phyloP scores from a whole-genome alignment of 495 filamentous ascomycete species.

The Aspergillus funiculosus region DNA sequence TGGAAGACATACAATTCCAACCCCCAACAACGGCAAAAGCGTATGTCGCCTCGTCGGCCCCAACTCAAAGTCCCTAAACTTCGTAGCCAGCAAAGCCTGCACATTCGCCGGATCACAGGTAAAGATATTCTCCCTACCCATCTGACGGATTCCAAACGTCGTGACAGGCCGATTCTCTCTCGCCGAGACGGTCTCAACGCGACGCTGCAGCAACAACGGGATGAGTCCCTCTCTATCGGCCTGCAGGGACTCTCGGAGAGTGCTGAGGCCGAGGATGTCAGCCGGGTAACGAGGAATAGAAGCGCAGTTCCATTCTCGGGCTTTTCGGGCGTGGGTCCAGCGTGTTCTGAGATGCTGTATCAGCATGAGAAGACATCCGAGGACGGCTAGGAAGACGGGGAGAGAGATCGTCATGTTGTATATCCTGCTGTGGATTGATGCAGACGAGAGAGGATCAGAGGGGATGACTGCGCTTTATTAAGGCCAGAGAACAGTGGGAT shows the following conservation, averaged over 20 bases:
- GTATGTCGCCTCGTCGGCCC: constrained; percentile 29
- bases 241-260: constrained; percentile 22
- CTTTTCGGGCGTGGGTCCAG: constrained; percentile 25
- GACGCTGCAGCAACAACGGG: constrained; percentile 21
- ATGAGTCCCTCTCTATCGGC: constrained; percentile 28
- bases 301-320: constrained; percentile 26
- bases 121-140: constrained; percentile 27
- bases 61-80: constrained; percentile 50
- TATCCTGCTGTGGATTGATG: too few species aligned
- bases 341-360: background rate
- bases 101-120: constrained; percentile 53
- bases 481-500: too few species aligned
- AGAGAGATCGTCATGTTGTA: background rate
- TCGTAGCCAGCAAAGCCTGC: constrained; percentile 48
- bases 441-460: too few species aligned
- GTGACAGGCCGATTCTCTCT: constrained; percentile 27
- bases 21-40: constrained; percentile 39
- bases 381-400: background rate
- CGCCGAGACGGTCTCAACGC: constrained; percentile 20
- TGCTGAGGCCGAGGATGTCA: constrained; percentile 29
- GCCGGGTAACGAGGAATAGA: constrained; percentile 29
- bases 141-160: constrained; percentile 24
- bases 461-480: too few species aligned
- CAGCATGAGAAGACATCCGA: background rate
- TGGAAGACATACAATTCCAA: constrained; percentile 41